These are phyloP conservation scores for Taphrina deformans DNA, from an alignment of 1,139 yeast species.

Conservation along the genomic window DNA sequence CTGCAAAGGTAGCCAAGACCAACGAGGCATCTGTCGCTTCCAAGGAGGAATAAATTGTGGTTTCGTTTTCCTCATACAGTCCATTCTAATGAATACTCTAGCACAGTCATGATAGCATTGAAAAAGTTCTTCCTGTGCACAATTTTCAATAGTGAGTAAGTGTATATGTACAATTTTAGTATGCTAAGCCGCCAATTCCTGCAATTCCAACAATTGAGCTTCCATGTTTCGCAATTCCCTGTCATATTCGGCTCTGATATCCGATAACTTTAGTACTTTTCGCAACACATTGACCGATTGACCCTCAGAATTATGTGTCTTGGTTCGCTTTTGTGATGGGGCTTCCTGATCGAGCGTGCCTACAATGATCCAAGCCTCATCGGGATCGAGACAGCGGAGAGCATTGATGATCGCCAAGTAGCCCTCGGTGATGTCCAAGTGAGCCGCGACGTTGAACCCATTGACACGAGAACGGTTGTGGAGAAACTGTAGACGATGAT, in stretches of 20 bases:
- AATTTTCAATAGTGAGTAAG: background rate
- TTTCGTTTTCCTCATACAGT: background rate
- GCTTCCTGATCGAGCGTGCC: conserved; percentile 10
- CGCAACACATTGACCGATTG: background rate
- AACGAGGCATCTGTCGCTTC: background rate
- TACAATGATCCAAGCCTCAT: conserved; percentile 34
- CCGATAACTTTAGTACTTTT: conserved; percentile 12
- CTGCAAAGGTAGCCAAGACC: conserved; percentile 5
- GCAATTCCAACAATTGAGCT: conserved; percentile 18
- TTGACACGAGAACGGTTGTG: conserved; percentile 11
- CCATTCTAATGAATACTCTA: background rate
- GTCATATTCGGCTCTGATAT: conserved; percentile 18
- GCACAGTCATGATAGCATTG: conserved; percentile 1
- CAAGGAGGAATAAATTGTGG: background rate
- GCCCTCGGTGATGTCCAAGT: conserved; percentile 33
- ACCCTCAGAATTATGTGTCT: background rate
- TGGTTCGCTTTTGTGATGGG: conserved; percentile 15
- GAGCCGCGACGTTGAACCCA: conserved; percentile 20
- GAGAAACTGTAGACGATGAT: conserved; percentile 31
- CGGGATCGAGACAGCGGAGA: conserved; percentile 28
- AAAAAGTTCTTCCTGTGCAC: background rate
- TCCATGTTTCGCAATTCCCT: conserved; percentile 23
- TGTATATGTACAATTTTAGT: background rate
- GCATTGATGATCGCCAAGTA: conserved; percentile 35
- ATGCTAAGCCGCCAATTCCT: background rate